phyloP scores from a whole-genome alignment of 805 yeast species.

The Candida taoyuanica region DNA sequence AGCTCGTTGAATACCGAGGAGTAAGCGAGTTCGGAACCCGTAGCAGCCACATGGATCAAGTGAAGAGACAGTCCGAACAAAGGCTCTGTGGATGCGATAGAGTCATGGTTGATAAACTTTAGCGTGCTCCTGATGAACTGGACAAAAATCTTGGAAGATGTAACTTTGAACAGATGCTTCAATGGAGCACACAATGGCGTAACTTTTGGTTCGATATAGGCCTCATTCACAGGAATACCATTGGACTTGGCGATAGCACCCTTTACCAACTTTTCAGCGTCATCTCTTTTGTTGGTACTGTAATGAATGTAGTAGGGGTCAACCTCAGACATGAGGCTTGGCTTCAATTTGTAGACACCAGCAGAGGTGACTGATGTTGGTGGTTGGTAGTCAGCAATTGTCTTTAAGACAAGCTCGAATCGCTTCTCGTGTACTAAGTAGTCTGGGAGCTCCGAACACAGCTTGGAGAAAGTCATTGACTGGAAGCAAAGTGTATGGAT shows the following conservation, averaged over 20 bases:
- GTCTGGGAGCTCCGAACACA: slow-evolving; percentile 69
- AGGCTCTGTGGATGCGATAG: slow-evolving; percentile 46
- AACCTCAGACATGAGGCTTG: slow-evolving; percentile 45
- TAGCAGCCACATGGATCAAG: slow-evolving; percentile 55
- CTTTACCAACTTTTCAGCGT: slow-evolving; percentile 64
- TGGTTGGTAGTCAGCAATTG: slow-evolving; percentile 55
- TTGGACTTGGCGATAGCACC: slow-evolving; percentile 40
- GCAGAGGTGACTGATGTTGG: slow-evolving; percentile 55
- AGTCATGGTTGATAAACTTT: slow-evolving; percentile 30
- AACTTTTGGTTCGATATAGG: slow-evolving; percentile 54
- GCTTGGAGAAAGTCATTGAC: slow-evolving; percentile 64
- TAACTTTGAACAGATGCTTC: slow-evolving; percentile 43
- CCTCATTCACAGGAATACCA: slow-evolving; percentile 38
- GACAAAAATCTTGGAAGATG: slow-evolving; percentile 49
- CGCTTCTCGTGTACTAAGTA: slow-evolving; percentile 65
- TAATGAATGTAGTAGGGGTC: slow-evolving; percentile 85
- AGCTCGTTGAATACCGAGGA: slow-evolving; percentile 28
- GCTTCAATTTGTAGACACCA: slow-evolving; percentile 66
- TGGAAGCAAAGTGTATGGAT: slow-evolving; percentile 79
- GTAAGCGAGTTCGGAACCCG: slow-evolving; percentile 31
- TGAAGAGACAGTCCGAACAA: slow-evolving; percentile 58
- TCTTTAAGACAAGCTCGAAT: slow-evolving; percentile 58
- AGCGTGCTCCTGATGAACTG: slow-evolving; percentile 49
- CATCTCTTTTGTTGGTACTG: slow-evolving; percentile 74
- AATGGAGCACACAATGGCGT: slow-evolving; percentile 36